Evolutionary conservation across 2,329 filamentous ascomycete genomes (phyloP), one percentile per base, ranked within the genome.

Genomic region (Ceratocystis papillata): DNA sequence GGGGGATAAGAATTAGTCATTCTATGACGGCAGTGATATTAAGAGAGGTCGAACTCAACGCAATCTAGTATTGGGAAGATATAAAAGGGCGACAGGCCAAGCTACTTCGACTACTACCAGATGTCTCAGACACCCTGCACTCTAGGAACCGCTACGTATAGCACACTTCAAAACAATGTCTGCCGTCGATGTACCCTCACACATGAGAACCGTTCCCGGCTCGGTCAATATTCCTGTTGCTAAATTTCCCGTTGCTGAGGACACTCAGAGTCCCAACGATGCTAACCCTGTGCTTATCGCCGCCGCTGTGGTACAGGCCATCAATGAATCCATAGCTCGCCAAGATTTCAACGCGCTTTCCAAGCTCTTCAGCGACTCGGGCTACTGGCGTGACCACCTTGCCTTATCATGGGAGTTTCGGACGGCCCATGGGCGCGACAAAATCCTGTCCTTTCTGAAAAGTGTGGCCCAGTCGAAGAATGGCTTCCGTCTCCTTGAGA

Each of bases 321-420:
- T 83, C 70, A 82, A 81, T 70, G 67, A 73, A 6, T 71, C 72
- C 0, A 67, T 84, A 0, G 65, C 70, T 3, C 71, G 69, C 10
- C 71, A 74, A 2, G 74, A 81, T 63, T 71, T 75, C 53, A 46
- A 69, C 1, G 70, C 71, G 1, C 53, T 79, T 0, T 70, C 76
- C 0, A 65, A 69, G 1, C 73, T 82, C 3, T 79, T 83, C 59
- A 70, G 71, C 30, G 67, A 69, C 2, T 74, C 79, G 22, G 79
- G 80, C 65, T 83, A 78, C 72, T 85, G 82, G 83, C 78, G 83
- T 7, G 83, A 86, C 69, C 81, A 84, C 55, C 74, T 86, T 0
- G 79, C 78, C 22, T 71, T 85, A 0, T 78, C 81, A 0, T 86
- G 82, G 83, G 78, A 80, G 50, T 79, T 83, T 59, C 79, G 77